A percentile compares a stretch with the other conserved stretches of the same genome.
Conservation (phyloP, 495 filamentous ascomycete species). For the Paragyromitra xinjiangensis region DNA sequence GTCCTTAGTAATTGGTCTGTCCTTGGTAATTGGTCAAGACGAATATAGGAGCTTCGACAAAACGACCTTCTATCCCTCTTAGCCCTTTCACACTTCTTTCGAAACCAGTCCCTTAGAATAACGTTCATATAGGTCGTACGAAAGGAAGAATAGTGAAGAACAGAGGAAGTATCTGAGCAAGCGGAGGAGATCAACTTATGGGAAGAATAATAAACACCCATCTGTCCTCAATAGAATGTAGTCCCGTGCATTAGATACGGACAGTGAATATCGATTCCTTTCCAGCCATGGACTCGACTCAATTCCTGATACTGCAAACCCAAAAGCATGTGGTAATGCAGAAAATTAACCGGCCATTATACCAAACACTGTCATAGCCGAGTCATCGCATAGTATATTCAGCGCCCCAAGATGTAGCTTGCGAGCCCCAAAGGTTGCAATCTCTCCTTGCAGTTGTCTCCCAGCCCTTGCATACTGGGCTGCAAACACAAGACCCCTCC, state of each 20-base stretch:
- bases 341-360: not conserved
- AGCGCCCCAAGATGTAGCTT: not conserved
- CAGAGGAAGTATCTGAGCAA: conserved; percentile 4
- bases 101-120: conserved; percentile 37
- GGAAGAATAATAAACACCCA: conserved; percentile 1
- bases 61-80: conserved; percentile 30
- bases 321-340: conserved; percentile 22
- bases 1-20: not conserved
- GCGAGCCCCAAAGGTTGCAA: not conserved
- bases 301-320: conserved; percentile 19
- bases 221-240: not conserved
- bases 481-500: conserved; percentile 25
- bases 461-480: conserved; percentile 37
- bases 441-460: conserved; percentile 34
- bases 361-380: not conserved
- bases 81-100: conserved; percentile 35
- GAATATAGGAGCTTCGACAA: conserved; percentile 16
- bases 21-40: conserved; percentile 18
- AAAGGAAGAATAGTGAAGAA: conserved; percentile 8
- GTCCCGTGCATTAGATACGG: conserved; percentile 2
- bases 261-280: conserved; percentile 24
- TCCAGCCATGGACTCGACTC: conserved; percentile 5
- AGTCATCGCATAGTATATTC: not conserved
- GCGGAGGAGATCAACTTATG: conserved; percentile 35
- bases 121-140: conserved; percentile 38